Base-by-base conservation (phyloP, 2,329 filamentous ascomycete species). In the Pyrenophora teres region DNA sequence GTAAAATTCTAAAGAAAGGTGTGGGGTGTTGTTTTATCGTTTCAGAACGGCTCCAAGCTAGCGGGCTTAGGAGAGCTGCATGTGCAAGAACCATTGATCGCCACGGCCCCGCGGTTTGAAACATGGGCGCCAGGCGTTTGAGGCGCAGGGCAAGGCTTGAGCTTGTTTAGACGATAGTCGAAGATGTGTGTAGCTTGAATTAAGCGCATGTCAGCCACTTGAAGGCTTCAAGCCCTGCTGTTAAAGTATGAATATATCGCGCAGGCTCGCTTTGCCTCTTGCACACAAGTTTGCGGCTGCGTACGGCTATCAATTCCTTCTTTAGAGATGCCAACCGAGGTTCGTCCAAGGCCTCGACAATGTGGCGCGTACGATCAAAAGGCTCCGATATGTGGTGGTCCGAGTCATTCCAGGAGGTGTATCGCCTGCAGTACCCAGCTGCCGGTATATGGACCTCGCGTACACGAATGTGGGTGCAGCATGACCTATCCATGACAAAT, bases 1-100 rank as follows among this genome's bases (percentile, higher is more conserved):
- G 56, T 50, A 2, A 40, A 40, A 33, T 62, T 55, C 62, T 59
- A 65, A 64, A 62, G 50, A 55, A 58, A 60, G 60, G 8, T 40
- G 50, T 41, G 52, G 56, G 54, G 54, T 43, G 51, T 27, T 45
- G 54, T 53, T 58, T 62, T 62, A 50, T 53, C 25, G 50, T 53
- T 53, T 53, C 45, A 58, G 53, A 44, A 18, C 33, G 21, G 42
- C 35, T 46, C 50, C 31, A 51, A 55, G 35, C 54, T 55, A 45
- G 50, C 36, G 49, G 52, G 43, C 33, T 43, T 39, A 36, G 45
- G 54, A 36, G 50, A 52, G 30, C 39, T n/a, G 23, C 35, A 44
- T 25, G 43, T 31, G 43, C 39, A 52, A 42, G 49, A 55, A 36
- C 45, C 50, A 53, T 63, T 47, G 56, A 63, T 57, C 42, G 52